These are phyloP conservation scores for Niveomyces coronatus DNA, from an alignment of 2,329 filamentous ascomycete genomes.

Conservation along the genomic window DNA sequence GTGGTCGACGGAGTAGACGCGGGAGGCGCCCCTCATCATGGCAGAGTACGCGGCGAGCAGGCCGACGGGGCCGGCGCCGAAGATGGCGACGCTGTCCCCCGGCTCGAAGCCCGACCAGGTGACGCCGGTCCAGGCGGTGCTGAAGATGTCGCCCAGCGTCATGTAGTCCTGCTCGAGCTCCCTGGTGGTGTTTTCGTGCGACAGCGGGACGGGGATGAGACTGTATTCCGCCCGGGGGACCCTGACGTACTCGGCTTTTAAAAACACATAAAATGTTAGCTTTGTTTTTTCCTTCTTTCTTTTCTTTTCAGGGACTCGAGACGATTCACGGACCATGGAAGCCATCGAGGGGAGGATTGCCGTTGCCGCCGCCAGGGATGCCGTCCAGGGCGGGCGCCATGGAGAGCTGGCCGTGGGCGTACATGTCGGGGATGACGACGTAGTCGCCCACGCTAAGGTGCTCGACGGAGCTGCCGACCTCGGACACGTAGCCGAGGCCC, in stretches of 20 bases:
- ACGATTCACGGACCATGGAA: not conserved
- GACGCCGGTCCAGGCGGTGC: slow-evolving; percentile 42
- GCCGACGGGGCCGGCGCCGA: slow-evolving; percentile 43
- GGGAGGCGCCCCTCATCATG: slow-evolving; percentile 15
- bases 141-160: slow-evolving; percentile 42
- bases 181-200: too few species aligned
- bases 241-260: not conserved
- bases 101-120: slow-evolving; percentile 37
- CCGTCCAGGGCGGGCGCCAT: too few species aligned
- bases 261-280: too few species aligned
- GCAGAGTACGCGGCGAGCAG: slow-evolving; percentile 20
- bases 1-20: slow-evolving; percentile 16
- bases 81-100: slow-evolving; percentile 38
- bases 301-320: too few species aligned
- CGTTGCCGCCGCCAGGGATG: not conserved
- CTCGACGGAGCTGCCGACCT: slow-evolving; percentile 31
- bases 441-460: slow-evolving; percentile 34
- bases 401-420: not conserved
- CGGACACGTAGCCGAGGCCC: slow-evolving; percentile 35
- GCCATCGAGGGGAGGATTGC: not conserved
- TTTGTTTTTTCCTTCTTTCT: too few species aligned
- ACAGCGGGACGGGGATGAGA: not conserved
- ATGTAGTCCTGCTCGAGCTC: too few species aligned
- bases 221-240: not conserved
- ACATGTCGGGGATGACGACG: slow-evolving; percentile 23